Evolutionary conservation across 176 grass and related monocot genomes (phyloP).

Genomic region (Rhynchospora breviuscula): DNA sequence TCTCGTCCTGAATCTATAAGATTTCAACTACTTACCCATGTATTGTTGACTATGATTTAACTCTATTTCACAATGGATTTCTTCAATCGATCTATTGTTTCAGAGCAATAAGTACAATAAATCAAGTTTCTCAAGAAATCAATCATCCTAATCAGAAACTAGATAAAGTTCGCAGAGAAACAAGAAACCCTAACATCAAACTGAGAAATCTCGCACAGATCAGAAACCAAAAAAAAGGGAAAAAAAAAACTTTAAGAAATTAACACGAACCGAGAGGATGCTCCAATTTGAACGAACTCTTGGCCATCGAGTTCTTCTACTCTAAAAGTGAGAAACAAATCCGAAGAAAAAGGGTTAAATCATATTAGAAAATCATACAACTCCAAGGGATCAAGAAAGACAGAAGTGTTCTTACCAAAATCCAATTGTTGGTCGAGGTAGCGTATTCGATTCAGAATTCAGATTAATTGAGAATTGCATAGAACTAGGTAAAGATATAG

Average conservation of each 20-base stretch:
- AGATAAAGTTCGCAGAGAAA: background rate
- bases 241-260: background rate
- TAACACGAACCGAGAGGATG: constrained; percentile 70
- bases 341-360: background rate
- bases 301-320: constrained; percentile 43
- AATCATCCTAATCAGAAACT: background rate
- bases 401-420: background rate
- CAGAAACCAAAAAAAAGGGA: background rate
- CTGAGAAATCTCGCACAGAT: background rate
- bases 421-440: background rate
- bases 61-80: background rate
- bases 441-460: background rate
- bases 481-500: background rate
- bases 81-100: background rate
- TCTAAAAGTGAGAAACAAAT: background rate
- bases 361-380: background rate
- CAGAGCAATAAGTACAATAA: background rate
- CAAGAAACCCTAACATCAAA: constrained; percentile 1
- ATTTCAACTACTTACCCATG: background rate
- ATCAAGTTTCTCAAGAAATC: background rate
- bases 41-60: background rate
- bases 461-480: background rate
- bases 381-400: background rate
- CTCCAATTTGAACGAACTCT: constrained; percentile 84
- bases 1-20: background rate